A percentile compares a stretch with the other conserved stretches of the same genome.
phyloP scores from a whole-genome alignment of 2,329 filamentous ascomycete genomes.

The Cladophialophora immunda region DNA sequence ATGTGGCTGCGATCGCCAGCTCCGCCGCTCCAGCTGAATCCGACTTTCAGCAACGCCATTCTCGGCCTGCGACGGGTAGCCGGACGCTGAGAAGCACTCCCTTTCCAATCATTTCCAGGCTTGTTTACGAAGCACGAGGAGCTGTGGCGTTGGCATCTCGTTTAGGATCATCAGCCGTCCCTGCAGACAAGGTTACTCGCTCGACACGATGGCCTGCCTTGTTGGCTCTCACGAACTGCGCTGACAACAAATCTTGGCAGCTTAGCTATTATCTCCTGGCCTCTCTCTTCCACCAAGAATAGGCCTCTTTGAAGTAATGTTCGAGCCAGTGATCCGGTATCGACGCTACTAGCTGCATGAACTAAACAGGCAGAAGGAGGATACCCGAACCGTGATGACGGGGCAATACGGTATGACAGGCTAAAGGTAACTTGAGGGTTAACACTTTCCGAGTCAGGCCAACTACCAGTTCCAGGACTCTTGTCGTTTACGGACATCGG shows the following conservation, averaged over 20 bases:
- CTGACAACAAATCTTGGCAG: not conserved
- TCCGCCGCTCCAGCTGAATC: not conserved
- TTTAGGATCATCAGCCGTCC: not conserved
- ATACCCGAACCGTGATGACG: not conserved
- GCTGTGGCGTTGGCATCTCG: not conserved
- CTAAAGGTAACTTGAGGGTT: not conserved
- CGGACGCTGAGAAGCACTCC: not conserved
- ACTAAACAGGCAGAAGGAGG: not conserved
- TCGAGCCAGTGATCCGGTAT: not conserved
- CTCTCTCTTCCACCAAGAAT: too few relatives aligned
- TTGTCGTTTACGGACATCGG: not conserved
- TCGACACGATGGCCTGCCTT: not conserved
- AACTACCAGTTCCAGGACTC: not conserved
- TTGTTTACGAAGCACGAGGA: not conserved
- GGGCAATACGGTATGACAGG: not conserved
- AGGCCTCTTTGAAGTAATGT: not conserved
- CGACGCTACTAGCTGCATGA: not conserved
- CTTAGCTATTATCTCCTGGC: too few relatives aligned
- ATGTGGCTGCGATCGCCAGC: not conserved
- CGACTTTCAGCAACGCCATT: constrained; percentile 12
- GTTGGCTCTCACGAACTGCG: not conserved
- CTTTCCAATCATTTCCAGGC: not conserved
- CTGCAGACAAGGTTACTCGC: not conserved
- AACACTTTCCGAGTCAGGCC: not conserved
- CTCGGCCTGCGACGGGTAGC: not conserved